Evolutionary conservation across 805 yeast species (phyloP).

Genomic region (Zygosaccharomyces gambellarensis): DNA sequence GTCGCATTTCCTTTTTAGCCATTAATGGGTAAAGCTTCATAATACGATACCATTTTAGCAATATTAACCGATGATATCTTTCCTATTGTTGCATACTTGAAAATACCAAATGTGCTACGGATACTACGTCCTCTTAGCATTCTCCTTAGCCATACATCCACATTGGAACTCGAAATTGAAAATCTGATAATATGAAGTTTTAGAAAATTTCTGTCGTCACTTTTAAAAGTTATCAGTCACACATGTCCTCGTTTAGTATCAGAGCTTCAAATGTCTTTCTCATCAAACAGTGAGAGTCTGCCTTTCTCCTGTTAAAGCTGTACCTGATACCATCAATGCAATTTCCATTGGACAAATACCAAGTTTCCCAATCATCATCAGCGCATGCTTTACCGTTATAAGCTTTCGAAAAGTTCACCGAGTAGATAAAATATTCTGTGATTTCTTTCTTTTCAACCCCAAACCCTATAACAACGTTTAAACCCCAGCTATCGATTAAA

Average conservation of each 20-base stretch:
- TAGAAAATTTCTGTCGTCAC: too few species aligned
- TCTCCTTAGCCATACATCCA: too few species aligned
- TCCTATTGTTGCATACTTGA: too few species aligned
- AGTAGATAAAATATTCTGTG: constrained; percentile 21
- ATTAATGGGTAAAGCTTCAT: too few species aligned
- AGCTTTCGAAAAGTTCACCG: constrained; percentile 53
- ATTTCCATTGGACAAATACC: constrained; percentile 37
- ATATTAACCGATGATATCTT: too few species aligned
- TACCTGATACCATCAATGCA: constrained; percentile 70
- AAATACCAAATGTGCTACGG: too few species aligned
- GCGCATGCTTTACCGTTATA: constrained; percentile 42
- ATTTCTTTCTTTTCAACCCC: constrained; percentile 38
- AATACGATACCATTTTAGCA: too few species aligned
- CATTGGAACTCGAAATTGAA: too few species aligned
- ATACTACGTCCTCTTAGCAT: too few species aligned
- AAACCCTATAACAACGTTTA: constrained; percentile 56
- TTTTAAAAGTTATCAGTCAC: constrained; percentile 10
- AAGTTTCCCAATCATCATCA: constrained; percentile 55
- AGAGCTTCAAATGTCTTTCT: constrained; percentile 37
- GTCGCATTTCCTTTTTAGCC: too few species aligned
- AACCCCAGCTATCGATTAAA: constrained; percentile 51
- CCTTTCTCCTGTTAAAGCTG: constrained; percentile 57
- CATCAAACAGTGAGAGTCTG: constrained; percentile 52
- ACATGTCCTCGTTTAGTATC: constrained; percentile 45
- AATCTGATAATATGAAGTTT: too few species aligned